A percentile compares a stretch with the other conserved stretches of the same genome.
Evolutionary conservation across 345 rosid genomes (phyloP).

Genomic region (Zanthoxylum bungeanum): DNA sequence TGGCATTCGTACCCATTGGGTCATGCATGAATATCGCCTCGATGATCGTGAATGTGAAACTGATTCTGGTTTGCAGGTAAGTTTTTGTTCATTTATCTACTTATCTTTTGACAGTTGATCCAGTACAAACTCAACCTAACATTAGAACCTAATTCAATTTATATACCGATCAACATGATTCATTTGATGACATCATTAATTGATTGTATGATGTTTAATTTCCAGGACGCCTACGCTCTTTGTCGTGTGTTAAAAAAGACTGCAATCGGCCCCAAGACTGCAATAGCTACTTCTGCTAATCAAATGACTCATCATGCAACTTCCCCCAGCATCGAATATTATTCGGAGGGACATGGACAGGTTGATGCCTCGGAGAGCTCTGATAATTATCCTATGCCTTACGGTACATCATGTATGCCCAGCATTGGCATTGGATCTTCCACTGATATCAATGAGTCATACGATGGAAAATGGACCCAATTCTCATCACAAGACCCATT

Average conservation of each 20-base stretch:
- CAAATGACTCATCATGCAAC: slow-evolving; percentile 27
- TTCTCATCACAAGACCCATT: slow-evolving; percentile 51
- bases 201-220: background rate
- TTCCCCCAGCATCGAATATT: slow-evolving; percentile 46
- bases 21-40: slow-evolving; percentile 96
- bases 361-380: too few relatives aligned
- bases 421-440: slow-evolving; percentile 29
- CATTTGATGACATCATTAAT: background rate
- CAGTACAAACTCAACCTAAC: too few relatives aligned
- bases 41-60: slow-evolving; percentile 84
- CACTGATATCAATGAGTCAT: slow-evolving; percentile 24
- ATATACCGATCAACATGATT: background rate
- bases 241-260: slow-evolving; percentile 93
- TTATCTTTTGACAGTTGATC: too few relatives aligned
- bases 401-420: slow-evolving; percentile 35
- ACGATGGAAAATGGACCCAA: slow-evolving; percentile 52
- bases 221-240: slow-evolving; percentile 88
- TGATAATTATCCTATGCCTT: slow-evolving; percentile 38
- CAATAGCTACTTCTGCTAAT: slow-evolving; percentile 21
- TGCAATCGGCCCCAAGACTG: slow-evolving; percentile 49
- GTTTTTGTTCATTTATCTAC: too few relatives aligned
- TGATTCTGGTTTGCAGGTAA: slow-evolving; percentile 68
- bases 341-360: too few relatives aligned
- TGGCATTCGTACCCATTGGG: slow-evolving; percentile 88
- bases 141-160: too few relatives aligned